A percentile compares a stretch with the other conserved stretches of the same genome.
phyloP scores from a whole-genome alignment of 1,284 basidiomycete genomes.

The Puccinia novopanici region DNA sequence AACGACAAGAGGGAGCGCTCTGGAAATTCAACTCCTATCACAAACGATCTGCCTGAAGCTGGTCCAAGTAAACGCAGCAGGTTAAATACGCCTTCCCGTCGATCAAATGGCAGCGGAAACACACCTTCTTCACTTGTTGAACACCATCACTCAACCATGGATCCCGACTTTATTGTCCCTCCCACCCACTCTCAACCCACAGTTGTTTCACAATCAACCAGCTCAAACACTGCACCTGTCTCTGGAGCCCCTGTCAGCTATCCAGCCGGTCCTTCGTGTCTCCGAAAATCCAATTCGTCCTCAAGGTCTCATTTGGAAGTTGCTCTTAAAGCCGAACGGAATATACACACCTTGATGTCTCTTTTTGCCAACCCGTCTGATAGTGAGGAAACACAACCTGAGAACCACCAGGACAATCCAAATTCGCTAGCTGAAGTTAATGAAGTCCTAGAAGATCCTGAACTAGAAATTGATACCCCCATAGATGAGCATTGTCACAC shows the following conservation, averaged over 20 bases:
- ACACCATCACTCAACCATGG: slow-evolving; percentile 6
- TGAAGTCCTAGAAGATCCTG: slow-evolving; percentile 50
- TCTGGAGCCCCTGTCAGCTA: neutral
- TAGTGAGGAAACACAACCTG: slow-evolving; percentile 3
- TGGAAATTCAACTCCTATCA: neutral
- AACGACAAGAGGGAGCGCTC: slow-evolving; percentile 28
- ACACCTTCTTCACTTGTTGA: slow-evolving; percentile 13
- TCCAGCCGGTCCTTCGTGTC: neutral
- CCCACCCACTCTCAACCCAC: neutral
- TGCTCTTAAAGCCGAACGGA: slow-evolving; percentile 22
- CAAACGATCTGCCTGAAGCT: slow-evolving; percentile 24
- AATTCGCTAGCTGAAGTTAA: slow-evolving; percentile 21
- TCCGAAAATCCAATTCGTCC: slow-evolving; percentile 27
- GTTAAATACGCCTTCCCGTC: slow-evolving; percentile 29
- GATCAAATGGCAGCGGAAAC: slow-evolving; percentile 21
- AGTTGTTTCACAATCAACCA: slow-evolving; percentile 14
- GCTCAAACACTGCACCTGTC: slow-evolving; percentile 1
- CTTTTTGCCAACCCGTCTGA: slow-evolving; percentile 27
- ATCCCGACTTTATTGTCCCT: slow-evolving; percentile 17
- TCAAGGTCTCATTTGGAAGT: slow-evolving; percentile 40
- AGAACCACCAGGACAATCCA: neutral
- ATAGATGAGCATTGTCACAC: slow-evolving; percentile 95
- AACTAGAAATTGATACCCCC: slow-evolving; percentile 73
- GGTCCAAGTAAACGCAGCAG: slow-evolving; percentile 39
- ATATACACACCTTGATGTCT: slow-evolving; percentile 36